These are phyloP conservation scores for Podaxis rugospora DNA, from an alignment of 768 basidiomycete genomes.

Conservation along the genomic window DNA sequence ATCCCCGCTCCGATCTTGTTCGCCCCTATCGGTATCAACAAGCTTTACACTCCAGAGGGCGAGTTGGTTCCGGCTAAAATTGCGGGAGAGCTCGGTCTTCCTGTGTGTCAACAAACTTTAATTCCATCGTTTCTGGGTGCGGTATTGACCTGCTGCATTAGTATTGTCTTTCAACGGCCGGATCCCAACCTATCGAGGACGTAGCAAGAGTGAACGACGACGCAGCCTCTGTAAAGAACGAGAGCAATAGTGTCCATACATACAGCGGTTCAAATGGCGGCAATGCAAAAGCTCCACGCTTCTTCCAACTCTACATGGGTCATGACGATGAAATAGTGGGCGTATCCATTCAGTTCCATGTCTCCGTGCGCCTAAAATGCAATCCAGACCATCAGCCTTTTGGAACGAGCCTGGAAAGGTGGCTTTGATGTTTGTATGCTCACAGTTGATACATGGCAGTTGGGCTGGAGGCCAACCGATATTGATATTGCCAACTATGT, in stretches of 20 bases:
- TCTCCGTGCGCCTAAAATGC: not conserved
- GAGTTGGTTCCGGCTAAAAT: constrained; percentile 39
- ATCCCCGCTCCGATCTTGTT: constrained; percentile 50
- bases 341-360: not conserved
- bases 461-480: constrained; percentile 45
- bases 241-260: constrained; percentile 29
- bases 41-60: constrained; percentile 39
- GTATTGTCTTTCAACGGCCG: constrained; percentile 50
- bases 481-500: constrained; percentile 48
- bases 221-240: constrained; percentile 30
- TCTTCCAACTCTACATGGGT: constrained; percentile 54
- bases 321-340: constrained; percentile 47
- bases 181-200: constrained; percentile 46
- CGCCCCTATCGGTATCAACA: constrained; percentile 55
- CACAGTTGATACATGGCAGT: constrained; percentile 47
- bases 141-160: constrained; percentile 16
- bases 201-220: constrained; percentile 44
- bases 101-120: constrained; percentile 4
- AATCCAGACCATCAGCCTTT: constrained; percentile 36
- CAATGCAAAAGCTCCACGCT: constrained; percentile 35
- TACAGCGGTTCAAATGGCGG: constrained; percentile 25
- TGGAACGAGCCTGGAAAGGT: constrained; percentile 40
- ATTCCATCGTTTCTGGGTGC: not conserved
- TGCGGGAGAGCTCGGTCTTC: constrained; percentile 40
- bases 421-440: constrained; percentile 45